Evolutionary conservation across 2,329 filamentous ascomycete species (phyloP), one percentile per base, ranked within the genome.

Genomic region (Elsinoe ampelina): DNA sequence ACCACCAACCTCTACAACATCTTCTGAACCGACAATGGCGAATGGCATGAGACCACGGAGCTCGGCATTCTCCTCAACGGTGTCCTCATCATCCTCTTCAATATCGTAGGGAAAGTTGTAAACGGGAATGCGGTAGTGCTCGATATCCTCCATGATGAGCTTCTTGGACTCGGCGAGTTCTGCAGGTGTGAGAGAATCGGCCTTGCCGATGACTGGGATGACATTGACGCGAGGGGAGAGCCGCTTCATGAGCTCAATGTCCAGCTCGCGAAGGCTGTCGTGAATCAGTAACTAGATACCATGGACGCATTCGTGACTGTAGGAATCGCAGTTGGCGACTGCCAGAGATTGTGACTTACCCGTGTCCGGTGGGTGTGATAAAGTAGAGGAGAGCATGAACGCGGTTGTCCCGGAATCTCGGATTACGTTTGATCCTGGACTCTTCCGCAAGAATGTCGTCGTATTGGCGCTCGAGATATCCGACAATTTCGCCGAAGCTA

Each of bases 101-200:
- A 98, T 95, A 67, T 98, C 93, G 78, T 98, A 98, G 51, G 93
- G 93, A 80, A 98, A 98, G 82, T 98, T 98, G 83, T 98, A 98
- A 63, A 98, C 92, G 47, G 93, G 93, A 66, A 98, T 98, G 71
- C 93, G 87, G 80, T 98, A 98, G 76, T 98, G 93, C 77, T 98
- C 93, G 66, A 98, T 98, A 72, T 98, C 93, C 79, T 98, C 93
- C 93, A 98, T 98, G 70, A 98, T 91, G 61, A 98, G 83, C 81
- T 97, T 98, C 84, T 98, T 98, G 65, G 92, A 97, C 76, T 98
- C 93, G 64, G 93, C 93, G 62, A 98, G 81, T 78, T 98, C 93
- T 64, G 89, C 86, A 38, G 93, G 93, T 57, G 93, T 98, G 61
- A 98, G 85, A 19, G 93, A 95, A 73, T 98, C 93, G 71, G 93